These are phyloP conservation scores for Neurospora tetrasperma DNA, from an alignment of 495 filamentous ascomycete genomes.

Conservation along the genomic window DNA sequence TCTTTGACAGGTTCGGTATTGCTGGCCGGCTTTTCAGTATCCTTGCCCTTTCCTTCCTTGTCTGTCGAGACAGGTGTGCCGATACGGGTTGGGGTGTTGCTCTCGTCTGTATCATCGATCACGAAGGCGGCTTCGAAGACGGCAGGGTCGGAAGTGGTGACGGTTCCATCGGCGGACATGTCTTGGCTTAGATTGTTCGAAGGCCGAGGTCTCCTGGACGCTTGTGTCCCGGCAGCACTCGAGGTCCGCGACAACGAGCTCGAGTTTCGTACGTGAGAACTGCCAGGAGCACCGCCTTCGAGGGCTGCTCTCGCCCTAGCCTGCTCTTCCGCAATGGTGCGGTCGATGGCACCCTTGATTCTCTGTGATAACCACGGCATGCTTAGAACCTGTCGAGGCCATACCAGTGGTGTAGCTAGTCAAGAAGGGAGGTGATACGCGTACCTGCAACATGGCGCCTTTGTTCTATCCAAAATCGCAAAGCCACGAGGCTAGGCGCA, in stretches of 20 bases:
- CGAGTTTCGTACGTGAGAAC: constrained; percentile 39
- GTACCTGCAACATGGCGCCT: constrained; percentile 40
- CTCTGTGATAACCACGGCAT: constrained; percentile 41
- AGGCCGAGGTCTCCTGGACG: constrained; percentile 31
- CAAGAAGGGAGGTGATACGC: constrained; percentile 7
- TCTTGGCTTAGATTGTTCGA: constrained; percentile 40
- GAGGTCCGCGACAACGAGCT: constrained; percentile 37
- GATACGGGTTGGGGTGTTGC: constrained; percentile 33
- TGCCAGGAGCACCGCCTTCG: constrained; percentile 32
- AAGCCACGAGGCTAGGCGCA: background rate
- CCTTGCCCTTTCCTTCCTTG: constrained; percentile 17
- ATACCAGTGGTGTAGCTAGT: background rate
- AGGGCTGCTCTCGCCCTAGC: constrained; percentile 51
- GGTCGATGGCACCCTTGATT: constrained; percentile 76
- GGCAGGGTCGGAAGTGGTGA: constrained; percentile 57
- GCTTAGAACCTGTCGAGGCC: background rate
- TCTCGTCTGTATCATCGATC: constrained; percentile 60
- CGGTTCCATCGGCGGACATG: constrained; percentile 26
- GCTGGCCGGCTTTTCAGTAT: constrained; percentile 19
- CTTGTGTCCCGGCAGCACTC: constrained; percentile 28
- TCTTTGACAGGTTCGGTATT: constrained; percentile 10
- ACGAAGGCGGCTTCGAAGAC: constrained; percentile 77
- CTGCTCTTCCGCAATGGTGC: constrained; percentile 81
- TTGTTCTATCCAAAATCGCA: background rate
- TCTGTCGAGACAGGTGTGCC: constrained; percentile 39